Evolutionary conservation across 768 basidiomycete species (phyloP), one percentile per base, ranked within the genome.

Genomic region (Amyloporia xantha): DNA sequence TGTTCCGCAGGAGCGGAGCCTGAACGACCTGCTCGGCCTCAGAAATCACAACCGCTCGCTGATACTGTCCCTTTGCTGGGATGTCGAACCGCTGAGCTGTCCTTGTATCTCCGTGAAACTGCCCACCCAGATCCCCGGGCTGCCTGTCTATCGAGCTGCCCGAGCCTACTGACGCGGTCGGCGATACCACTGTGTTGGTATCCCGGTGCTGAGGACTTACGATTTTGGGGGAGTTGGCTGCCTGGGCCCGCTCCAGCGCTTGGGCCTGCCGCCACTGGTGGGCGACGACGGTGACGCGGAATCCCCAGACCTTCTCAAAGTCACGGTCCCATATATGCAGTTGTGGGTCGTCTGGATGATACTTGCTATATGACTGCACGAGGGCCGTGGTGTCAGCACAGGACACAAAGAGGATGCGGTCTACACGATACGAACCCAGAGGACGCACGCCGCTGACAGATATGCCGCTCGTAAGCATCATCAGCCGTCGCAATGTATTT

Each of bases 231-330:
- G 50, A 13, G 5, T 45, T 30, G 20, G 44, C 41, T 2, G 20
- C 42, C 36, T 51, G 50, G 19, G 44, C 50, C 15, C 41, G 30
- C n/a, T 49, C 45, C 46, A 51, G 54, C 49, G 57, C 56, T 44
- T 62, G 61, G 26, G 52, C 55, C 49, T 57, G 46, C 44, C 62
- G 56, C 62, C 62, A 61, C 44, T 63, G 57, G 17, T 57, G 52
- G 30, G 62, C 62, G 48, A 63, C 62, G 42, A 60, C 46, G n/a
- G 57, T 44, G 43, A 63, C 58, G 47, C 57, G 54, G 47, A 81
- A 76, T 19, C 86, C 86, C 76, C 78, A 84, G 17, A 76, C 62
- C 50, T 81, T 81, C 59, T 83, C 80, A 47, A 84, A 84, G 37
- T 82, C 78, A 30, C 68, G 66, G 44, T 72, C 76, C 84, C 80